Evolutionary conservation across 1,284 basidiomycete genomes (phyloP).

Genomic region (Trametes pubescens): DNA sequence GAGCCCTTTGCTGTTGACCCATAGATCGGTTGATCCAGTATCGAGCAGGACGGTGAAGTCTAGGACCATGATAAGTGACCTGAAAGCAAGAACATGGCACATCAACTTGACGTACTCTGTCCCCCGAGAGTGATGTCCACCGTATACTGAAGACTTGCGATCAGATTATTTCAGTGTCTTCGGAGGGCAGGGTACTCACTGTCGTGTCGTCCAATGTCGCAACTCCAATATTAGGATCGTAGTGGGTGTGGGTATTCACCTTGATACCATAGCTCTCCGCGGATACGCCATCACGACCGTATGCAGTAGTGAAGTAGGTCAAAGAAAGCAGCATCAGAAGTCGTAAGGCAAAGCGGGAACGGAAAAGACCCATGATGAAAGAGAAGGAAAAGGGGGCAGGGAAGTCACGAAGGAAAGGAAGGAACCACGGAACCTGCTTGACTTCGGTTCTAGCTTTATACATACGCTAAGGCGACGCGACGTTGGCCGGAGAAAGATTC

Average conservation of each 20-base stretch:
- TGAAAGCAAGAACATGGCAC: too few relatives aligned
- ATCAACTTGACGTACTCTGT: neutral
- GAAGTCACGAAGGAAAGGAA: neutral
- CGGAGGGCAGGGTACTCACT: neutral
- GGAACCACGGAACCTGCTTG: neutral
- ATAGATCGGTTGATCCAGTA: conserved; percentile 38
- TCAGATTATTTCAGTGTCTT: neutral
- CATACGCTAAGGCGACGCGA: too few relatives aligned
- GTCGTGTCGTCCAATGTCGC: neutral
- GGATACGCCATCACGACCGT: neutral
- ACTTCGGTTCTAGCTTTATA: too few relatives aligned
- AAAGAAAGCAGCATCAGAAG: neutral
- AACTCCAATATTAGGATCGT: neutral
- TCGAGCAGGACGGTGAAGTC: conserved; percentile 35
- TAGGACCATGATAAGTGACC: neutral
- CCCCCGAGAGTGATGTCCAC: conserved; percentile 6
- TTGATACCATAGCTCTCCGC: neutral
- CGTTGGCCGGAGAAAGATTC: too few relatives aligned
- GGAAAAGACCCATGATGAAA: neutral
- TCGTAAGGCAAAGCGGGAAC: neutral
- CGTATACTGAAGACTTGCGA: neutral
- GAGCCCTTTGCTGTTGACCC: conserved; percentile 23
- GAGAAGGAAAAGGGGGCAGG: neutral
- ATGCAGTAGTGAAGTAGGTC: neutral
- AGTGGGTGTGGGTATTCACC: neutral